Evolutionary conservation across 306 rosid species (phyloP), one percentile per base, ranked within the genome.

Genomic region (Purshia tridentata): DNA sequence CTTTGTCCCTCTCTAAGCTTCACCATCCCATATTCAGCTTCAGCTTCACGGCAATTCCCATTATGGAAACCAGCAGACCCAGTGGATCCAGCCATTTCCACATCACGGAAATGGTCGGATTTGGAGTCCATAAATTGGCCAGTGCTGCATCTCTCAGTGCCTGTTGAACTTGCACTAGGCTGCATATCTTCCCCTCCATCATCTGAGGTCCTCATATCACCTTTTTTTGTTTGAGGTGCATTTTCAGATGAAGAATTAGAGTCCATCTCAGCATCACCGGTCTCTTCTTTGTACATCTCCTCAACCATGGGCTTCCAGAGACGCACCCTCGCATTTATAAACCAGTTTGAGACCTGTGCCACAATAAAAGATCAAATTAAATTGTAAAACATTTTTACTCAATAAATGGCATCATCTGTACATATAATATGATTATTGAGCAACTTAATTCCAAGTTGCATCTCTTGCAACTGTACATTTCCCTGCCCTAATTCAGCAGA

Each of bases 281-380:
- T 71, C 82, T 91, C 97, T 84, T 87, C 92, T 76, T 91, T 91
- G 92, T 91, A 85, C 92, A 91, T 91, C 72, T 88, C 94, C 83
- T 91, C 97, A 41, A 88, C 90, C 94, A 91, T 91, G 72, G 97
- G 97, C 74, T 91, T 91, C 97, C 97, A 91, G 23, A 91, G 90
- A 65, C 94, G 97, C 65, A 91, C 97, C 2, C 97, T 79, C 4
- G 97, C 97, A 76, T 91, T 91, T 80, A 91, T 91, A 71, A 91
- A 91, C 97, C 97, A 91, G 83, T 91, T 91, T 47, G 97, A 87
- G 77, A 91, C 97, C 97, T 91, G 77, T 69, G 29, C 46, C 69
- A 77, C 51, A 40, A 29, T 20, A 12, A 8, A 20, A 41, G 4
- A 18, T 52, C 18, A 9, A 70, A 14, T 6, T 53, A 6, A 16